Conservation (phyloP, 192 early-diverging fungal genomes). For the Kickxella alabastrina region DNA sequence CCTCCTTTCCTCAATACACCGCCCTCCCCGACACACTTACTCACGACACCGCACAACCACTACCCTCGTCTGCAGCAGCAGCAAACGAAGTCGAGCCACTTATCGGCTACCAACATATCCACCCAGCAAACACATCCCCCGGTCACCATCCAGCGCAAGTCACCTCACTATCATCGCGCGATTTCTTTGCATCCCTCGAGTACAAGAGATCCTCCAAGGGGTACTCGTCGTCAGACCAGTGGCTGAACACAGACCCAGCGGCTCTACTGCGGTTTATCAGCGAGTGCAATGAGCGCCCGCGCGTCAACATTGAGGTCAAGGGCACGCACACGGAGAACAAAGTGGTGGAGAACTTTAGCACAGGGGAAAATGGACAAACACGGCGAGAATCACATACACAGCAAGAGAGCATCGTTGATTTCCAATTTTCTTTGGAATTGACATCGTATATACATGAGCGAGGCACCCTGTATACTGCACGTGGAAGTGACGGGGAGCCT, state of each 20-base stretch:
- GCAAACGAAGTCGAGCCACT: slow-evolving; percentile 6
- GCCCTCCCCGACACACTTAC: slow-evolving; percentile 16
- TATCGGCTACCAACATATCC: not conserved
- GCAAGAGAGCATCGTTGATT: slow-evolving; percentile 33
- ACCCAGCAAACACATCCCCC: not conserved
- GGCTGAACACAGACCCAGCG: slow-evolving; percentile 36
- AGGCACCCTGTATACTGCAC: slow-evolving; percentile 40
- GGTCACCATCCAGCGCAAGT: not conserved
- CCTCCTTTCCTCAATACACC: not conserved
- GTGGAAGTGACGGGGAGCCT: slow-evolving; percentile 18
- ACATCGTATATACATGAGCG: slow-evolving; percentile 41
- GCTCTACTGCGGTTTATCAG: slow-evolving; percentile 34
- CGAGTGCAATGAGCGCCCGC: slow-evolving; percentile 42
- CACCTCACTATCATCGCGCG: slow-evolving; percentile 19
- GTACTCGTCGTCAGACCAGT: slow-evolving; percentile 36
- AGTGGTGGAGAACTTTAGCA: slow-evolving; percentile 2
- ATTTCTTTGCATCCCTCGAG: slow-evolving; percentile 42
- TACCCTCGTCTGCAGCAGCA: too few relatives aligned
- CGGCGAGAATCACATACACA: slow-evolving; percentile 9
- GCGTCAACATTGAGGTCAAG: slow-evolving; percentile 26
- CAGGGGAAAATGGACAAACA: slow-evolving; percentile 8
- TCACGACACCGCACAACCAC: not conserved
- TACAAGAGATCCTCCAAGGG: slow-evolving; percentile 43
- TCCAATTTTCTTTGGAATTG: slow-evolving; percentile 37
- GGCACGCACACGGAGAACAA: slow-evolving; percentile 31